Evolutionary conservation across 495 filamentous ascomycete species (phyloP).

Genomic region (Aspergillus homomorphus): DNA sequence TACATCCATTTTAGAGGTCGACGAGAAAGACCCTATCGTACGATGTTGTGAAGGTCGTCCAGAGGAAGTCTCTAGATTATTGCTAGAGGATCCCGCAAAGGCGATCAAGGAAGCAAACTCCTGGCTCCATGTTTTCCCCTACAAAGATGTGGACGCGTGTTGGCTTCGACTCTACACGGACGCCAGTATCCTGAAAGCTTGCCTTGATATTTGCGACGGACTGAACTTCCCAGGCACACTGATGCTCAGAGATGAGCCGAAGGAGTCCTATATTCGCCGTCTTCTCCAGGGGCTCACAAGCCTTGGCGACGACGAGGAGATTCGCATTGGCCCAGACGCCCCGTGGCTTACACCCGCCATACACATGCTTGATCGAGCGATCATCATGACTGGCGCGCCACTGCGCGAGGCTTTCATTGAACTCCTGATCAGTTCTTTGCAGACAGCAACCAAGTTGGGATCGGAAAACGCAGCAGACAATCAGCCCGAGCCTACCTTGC

Average conservation of each 20-base stretch:
- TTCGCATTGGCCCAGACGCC: conserved; percentile 14
- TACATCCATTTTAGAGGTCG: conserved; percentile 29
- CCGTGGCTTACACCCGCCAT: conserved; percentile 50
- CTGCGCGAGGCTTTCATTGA: conserved; percentile 62
- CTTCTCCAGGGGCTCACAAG: conserved; percentile 20
- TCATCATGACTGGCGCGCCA: conserved; percentile 78
- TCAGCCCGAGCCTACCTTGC: conserved; percentile 15
- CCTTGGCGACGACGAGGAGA: neutral
- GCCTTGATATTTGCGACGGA: conserved; percentile 35
- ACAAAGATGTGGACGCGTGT: conserved; percentile 66
- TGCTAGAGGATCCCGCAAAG: conserved; percentile 33
- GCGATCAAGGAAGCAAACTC: conserved; percentile 48
- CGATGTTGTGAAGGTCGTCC: conserved; percentile 32
- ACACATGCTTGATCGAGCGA: conserved; percentile 66
- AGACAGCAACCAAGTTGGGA: conserved; percentile 16
- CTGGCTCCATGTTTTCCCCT: conserved; percentile 73
- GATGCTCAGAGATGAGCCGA: neutral
- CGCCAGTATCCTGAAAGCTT: conserved; percentile 63
- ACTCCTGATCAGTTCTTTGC: conserved; percentile 28
- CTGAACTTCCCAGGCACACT: conserved; percentile 13
- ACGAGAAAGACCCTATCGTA: conserved; percentile 41
- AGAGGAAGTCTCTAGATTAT: conserved; percentile 25
- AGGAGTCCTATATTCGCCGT: neutral
- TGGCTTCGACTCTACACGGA: conserved; percentile 81
- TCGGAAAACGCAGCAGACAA: neutral